Evolutionary conservation across 345 rosid species (phyloP), one percentile per base, ranked within the genome.

Genomic region (Eucalyptus camaldulensis): DNA sequence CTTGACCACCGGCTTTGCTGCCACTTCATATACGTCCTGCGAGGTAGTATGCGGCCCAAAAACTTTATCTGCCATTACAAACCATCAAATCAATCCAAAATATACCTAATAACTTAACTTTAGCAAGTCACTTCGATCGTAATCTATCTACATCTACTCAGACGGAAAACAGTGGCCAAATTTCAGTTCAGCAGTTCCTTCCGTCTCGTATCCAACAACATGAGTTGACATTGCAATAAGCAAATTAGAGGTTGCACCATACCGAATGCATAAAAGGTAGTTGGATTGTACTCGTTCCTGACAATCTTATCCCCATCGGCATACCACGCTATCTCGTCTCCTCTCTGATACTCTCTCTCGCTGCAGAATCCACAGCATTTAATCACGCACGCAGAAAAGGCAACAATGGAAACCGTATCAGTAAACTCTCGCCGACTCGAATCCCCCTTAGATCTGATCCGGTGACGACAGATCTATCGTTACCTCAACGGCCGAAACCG

Each of bases 401-500:
- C 40, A 86, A 92, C 81, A 72, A 21, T 10, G 14, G 45, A 72
- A 37, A 76, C 83, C 47, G 24, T 12, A 37, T 76, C 83, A 21
- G 83, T 76, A 37, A 37, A 21, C 83, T 33, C 24, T 40, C 19
- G 81, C 88, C 72, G 58, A 67, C 85, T 49, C 53, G 67, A 62
- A 80, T 47, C 51, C 80, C 72, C 47, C 89, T 44, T 86, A 95
- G 97, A 96, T 98, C 96, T 93, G 92, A 87, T 89, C 91, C 85
- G 86, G 24, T 44, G 43, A 81, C 65, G 51, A 88, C 94, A 92
- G 98, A 96, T 96, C 99, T 93, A 54, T 43, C 89, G 88, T 91
- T 93, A 98, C 99, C 98, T 98, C 95, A 98, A 85, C 81, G 99
- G 99, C 88, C 99, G 89, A 90, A 98, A 98, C 88, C 99, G 97